These are phyloP conservation scores for Rhodosporidiobolus sp. DNA, from an alignment of 768 basidiomycete species.

Conservation along the genomic window DNA sequence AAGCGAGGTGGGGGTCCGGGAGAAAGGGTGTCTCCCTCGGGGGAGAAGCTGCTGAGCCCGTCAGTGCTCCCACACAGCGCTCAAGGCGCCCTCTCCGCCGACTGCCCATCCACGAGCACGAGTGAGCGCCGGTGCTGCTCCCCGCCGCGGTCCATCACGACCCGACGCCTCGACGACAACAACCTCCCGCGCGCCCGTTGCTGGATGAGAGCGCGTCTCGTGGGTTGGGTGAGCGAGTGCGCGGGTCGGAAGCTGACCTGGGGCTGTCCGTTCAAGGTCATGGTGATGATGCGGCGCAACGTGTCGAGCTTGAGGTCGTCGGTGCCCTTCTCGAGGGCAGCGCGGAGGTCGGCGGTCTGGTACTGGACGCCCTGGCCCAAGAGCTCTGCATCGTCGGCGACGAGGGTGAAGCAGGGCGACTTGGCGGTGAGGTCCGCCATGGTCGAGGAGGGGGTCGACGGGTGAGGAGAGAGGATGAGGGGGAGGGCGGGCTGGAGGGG, in stretches of 20 bases:
- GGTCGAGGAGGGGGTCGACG: background rate
- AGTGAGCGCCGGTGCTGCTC: no score
- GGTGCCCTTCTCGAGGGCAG: constrained; percentile 80
- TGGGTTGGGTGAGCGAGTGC: no score
- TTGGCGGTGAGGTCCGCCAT: background rate
- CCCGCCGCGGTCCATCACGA: no score
- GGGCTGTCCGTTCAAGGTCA: constrained; percentile 89
- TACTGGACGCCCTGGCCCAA: background rate
- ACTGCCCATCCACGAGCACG: no score
- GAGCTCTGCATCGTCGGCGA: constrained; percentile 33
- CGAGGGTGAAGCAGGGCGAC: constrained; percentile 30
- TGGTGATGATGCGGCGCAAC: constrained; percentile 85
- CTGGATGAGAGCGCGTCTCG: background rate
- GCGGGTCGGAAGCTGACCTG: constrained; percentile 57
- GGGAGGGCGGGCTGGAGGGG: no score
- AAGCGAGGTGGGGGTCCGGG: no score
- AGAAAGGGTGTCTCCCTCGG: no score
- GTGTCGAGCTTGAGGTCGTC: constrained; percentile 97
- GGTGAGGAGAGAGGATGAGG: no score
- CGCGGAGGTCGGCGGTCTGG: constrained; percentile 39
- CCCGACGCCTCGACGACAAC: background rate
- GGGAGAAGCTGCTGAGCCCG: no score
- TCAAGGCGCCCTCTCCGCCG: no score
- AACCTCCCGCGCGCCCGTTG: no score
- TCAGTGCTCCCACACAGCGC: no score